These are phyloP conservation scores for Ganoderma meredithae DNA, from an alignment of 1,284 basidiomycete genomes.

Conservation along the genomic window DNA sequence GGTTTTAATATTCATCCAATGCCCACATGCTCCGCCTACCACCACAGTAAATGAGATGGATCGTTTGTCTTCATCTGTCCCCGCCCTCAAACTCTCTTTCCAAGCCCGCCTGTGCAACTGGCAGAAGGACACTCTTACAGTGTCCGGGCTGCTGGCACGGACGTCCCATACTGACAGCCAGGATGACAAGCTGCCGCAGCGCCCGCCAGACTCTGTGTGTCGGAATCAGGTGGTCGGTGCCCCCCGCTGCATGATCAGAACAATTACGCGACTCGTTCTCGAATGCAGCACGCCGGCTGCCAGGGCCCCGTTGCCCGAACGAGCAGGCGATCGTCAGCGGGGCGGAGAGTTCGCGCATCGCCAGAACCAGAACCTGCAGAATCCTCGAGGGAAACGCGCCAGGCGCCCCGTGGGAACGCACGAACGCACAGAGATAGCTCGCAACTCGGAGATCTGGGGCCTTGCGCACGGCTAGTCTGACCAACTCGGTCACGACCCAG, in stretches of 20 bases:
- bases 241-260: conserved; percentile 23
- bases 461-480: background rate
- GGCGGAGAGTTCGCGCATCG: conserved; percentile 32
- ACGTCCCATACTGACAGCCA: background rate
- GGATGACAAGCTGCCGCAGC: conserved; percentile 21
- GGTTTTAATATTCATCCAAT: background rate
- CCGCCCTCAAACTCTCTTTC: background rate
- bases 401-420: conserved; percentile 27
- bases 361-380: conserved; percentile 27
- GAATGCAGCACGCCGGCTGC: conserved; percentile 22
- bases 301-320: conserved; percentile 20
- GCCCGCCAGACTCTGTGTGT: background rate
- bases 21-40: conserved; percentile 4
- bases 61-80: background rate
- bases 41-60: conserved; percentile 8
- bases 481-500: background rate
- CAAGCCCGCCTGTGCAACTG: background rate
- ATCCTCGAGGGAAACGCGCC: conserved; percentile 31
- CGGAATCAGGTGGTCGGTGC: background rate
- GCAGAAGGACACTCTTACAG: background rate
- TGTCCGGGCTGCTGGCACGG: background rate
- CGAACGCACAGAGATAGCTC: conserved; percentile 20
- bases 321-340: conserved; percentile 27
- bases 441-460: conserved; percentile 1
- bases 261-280: conserved; percentile 20